Evolutionary conservation across 2,329 filamentous ascomycete species (phyloP), one percentile per base, ranked within the genome.

Genomic region (Xylaria sp.): DNA sequence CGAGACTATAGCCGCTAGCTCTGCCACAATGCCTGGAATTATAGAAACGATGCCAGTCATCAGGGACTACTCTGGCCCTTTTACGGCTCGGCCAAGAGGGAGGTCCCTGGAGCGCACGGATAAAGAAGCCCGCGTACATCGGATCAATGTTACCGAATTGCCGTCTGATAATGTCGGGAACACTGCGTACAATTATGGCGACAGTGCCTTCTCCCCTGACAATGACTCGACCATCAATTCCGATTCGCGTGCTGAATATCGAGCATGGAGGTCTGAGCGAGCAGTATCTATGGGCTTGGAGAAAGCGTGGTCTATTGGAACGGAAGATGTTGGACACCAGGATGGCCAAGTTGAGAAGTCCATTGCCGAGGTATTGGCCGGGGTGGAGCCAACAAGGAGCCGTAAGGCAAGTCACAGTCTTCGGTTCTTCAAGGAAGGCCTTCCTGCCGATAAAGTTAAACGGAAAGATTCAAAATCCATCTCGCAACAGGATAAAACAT

Each of bases 321-420:
- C 85, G 24, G 83, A 81, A 8, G 83, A 85, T 61, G 78, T 83
- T 51, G 83, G 85, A 62, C 82, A 82, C 53, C 77, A 81, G 67
- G 84, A 87, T 69, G 88, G 88, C 0, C 82, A 88, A 71, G 88
- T 90, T 6, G 88, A 90, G 72, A 87, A 89, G 76, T 89, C 88
- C n/a, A 86, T 90, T 59, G 83, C 86, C 5, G 87, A 90, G 70
- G 86, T 86, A 32, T 82, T 90, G 75, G 84, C 86, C 19, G 88
- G 88, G 2, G 81, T 86, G n/a, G 88, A 90, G 73, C 87, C 83
- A 50, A 89, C 86, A 54, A 86, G 89, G 61, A 92, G 89, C 74
- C 86, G 89, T 72, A 91, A 91, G 78, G 86, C 89, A 47, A 91
- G 88, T 73, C 89, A 91, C 77, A 90, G 88, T 71, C 80, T 91